A percentile compares a stretch with the other conserved stretches of the same genome.
Evolutionary conservation across 352 stramenopile genomes (phyloP).

Genomic region (Saprolegnia diclina): DNA sequence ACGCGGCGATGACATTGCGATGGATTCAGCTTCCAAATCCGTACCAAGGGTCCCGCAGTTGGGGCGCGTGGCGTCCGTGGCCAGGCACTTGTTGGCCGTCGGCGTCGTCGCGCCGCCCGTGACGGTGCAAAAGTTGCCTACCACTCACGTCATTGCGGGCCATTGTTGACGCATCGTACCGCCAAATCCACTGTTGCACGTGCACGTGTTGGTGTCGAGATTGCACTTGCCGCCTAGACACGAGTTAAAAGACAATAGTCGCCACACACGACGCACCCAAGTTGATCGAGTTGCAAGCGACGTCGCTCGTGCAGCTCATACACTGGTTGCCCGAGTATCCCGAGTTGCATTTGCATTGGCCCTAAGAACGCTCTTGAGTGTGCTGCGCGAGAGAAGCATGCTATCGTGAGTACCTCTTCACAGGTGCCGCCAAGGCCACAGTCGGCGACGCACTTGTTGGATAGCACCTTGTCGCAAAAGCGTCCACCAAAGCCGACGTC

Average conservation of each 20-base stretch:
- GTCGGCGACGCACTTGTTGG: constrained; percentile 17
- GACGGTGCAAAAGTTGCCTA: constrained; percentile 1
- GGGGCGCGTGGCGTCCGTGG: not conserved
- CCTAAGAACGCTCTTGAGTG: not conserved
- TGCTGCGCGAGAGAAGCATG: not conserved
- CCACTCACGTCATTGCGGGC: not conserved
- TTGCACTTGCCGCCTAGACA: constrained; percentile 15
- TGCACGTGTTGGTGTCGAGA: constrained; percentile 22
- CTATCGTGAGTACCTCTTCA: not conserved
- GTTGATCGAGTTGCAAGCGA: constrained; percentile 11
- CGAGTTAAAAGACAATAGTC: not conserved
- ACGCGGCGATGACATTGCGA: not conserved
- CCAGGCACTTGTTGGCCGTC: not conserved
- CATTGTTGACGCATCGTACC: not conserved
- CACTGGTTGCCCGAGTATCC: constrained; percentile 17
- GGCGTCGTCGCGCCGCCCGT: constrained; percentile 4
- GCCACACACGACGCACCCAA: not conserved
- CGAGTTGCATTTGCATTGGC: constrained; percentile 15
- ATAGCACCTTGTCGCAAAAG: constrained; percentile 21
- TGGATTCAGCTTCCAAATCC: not conserved
- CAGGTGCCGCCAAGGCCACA: constrained; percentile 13
- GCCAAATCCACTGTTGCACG: constrained; percentile 9
- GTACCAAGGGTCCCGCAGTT: constrained; percentile 9
- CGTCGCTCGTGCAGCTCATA: constrained; percentile 3
- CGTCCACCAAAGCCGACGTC: constrained; percentile 19